phyloP scores from a whole-genome alignment of 2,329 filamentous ascomycete species.

The Fusarium floridanum region DNA sequence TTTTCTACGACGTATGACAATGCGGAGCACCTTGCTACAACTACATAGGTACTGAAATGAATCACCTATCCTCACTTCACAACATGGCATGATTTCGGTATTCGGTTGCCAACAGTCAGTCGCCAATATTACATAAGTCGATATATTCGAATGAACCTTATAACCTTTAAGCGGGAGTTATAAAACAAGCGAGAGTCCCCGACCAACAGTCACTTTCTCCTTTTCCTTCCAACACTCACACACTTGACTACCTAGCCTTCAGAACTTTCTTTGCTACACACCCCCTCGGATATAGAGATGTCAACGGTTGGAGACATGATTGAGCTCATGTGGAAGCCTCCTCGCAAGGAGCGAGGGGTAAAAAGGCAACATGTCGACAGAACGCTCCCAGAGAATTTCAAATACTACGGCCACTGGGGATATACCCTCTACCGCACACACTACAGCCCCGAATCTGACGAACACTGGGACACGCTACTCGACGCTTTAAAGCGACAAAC shows the following conservation, averaged over 20 bases:
- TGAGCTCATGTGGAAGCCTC: background rate
- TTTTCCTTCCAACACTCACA: background rate
- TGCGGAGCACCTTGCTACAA: no score
- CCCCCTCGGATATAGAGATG: slow-evolving; percentile 1
- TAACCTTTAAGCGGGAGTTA: background rate
- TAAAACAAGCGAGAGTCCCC: background rate
- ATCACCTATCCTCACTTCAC: no score
- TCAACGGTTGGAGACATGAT: slow-evolving; percentile 9
- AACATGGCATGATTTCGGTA: no score
- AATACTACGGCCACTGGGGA: slow-evolving; percentile 25
- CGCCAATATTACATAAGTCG: background rate
- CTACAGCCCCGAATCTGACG: slow-evolving; percentile 6
- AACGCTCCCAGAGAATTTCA: slow-evolving; percentile 10
- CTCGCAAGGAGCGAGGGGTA: background rate
- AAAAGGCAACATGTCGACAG: background rate
- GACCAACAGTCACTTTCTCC: background rate
- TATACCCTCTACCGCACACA: slow-evolving; percentile 21
- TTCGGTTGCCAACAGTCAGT: no score
- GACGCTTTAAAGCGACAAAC: slow-evolving; percentile 11
- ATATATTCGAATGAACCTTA: background rate
- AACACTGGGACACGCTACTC: slow-evolving; percentile 17
- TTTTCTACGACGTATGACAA: no score
- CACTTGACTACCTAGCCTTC: background rate
- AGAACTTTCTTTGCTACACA: background rate
- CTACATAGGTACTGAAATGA: no score